Evolutionary conservation across 331 rosid species (phyloP), one percentile per base, ranked within the genome.

Genomic region (Spiraea crenata): DNA sequence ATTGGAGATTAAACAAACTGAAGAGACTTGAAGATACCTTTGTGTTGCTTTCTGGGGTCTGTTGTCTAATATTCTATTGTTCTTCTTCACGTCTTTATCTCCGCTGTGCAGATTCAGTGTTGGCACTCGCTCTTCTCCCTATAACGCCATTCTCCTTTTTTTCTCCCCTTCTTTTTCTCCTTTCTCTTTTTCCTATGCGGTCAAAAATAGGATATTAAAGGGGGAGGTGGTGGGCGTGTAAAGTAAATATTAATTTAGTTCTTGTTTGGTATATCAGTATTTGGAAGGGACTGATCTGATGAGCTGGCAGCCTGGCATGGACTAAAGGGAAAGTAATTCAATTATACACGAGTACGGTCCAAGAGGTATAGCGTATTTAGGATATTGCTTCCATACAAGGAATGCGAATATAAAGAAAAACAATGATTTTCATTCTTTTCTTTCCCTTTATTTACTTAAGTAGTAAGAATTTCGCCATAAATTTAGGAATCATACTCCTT

Each of bases 231-330:
- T 5, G 47, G 19, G 11, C 52, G 16, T 5, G 15, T 38, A 19
- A 44, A 65, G 31, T 15, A 45, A 46, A 35, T 12, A 14, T 4
- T 5, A 34, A 1, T 4, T 5, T 25, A 7, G 8, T 40, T 47
- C 31, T 7, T 66, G 13, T 47, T 6, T 40, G 70, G 47, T 13
- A 47, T 11, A 37, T 3, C 5, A 17, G n/a, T 52, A 17, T 17
- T 7, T 6, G 50, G 37, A 45, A 42, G 71, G 3, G 25, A 31
- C 15, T 10, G 65, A 54, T 59, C 15, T 10, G 65, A 54, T 59
- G 55, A 76, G 72, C 73, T 76, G 78, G 73, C 78, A 63, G n/a
- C n/a, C n/a, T n/a, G n/a, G 73, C 78, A 63, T 67, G 72, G 76
- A 46, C 67, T 25, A 25, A 25, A 25, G 31, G 31, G 31, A 25